Evolutionary conservation across 768 basidiomycete genomes (phyloP).

Genomic region (Mycena metata): DNA sequence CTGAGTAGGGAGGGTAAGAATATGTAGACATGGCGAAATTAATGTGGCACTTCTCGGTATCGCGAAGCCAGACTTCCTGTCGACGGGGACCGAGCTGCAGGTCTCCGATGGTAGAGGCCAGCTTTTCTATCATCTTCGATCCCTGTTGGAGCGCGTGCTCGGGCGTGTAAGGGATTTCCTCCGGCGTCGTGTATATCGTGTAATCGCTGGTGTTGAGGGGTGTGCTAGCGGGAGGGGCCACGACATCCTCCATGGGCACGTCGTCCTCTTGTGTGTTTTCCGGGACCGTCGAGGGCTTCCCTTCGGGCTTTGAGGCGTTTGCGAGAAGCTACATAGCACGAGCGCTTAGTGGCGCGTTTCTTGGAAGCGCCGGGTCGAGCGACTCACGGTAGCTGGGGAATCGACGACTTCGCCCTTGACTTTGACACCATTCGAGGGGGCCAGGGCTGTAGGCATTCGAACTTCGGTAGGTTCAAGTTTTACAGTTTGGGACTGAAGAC

Average conservation of each 20-base stretch:
- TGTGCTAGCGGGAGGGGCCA: not conserved
- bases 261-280: slow-evolving; percentile 1
- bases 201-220: slow-evolving; percentile 45
- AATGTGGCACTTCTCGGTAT: slow-evolving; percentile 60
- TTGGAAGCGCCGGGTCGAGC: not conserved
- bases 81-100: slow-evolving; percentile 67
- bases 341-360: not conserved
- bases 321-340: not conserved
- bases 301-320: not conserved
- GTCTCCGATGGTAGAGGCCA: slow-evolving; percentile 48
- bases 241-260: slow-evolving; percentile 18
- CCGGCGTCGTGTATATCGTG: slow-evolving; percentile 51
- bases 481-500: slow-evolving; percentile 30
- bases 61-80: slow-evolving; percentile 70
- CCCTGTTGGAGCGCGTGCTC: slow-evolving; percentile 64
- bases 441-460: slow-evolving; percentile 19
- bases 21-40: not conserved
- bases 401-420: slow-evolving; percentile 45
- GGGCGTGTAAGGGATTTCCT: slow-evolving; percentile 62
- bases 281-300: not conserved
- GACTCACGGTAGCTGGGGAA: not conserved
- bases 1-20: slow-evolving; percentile 46
- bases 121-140: slow-evolving; percentile 58
- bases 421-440: slow-evolving; percentile 19
- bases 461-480: slow-evolving; percentile 32